Percentiles rank a stretch among this genome's conserved stretches.
phyloP scores from a whole-genome alignment of 75 land plant species.

The Selaginella moellendorffii region DNA sequence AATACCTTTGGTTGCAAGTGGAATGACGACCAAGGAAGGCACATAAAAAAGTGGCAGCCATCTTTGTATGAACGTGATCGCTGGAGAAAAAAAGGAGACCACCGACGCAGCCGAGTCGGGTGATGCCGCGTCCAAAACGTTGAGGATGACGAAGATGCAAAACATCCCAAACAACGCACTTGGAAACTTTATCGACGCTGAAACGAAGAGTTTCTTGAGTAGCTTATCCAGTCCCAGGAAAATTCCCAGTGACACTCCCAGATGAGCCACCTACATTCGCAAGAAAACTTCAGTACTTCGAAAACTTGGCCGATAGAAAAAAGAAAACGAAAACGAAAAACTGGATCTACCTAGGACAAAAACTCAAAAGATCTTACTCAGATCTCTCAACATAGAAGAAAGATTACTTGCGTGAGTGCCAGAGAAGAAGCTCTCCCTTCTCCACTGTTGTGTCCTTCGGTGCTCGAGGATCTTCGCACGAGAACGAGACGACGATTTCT shows the following conservation, averaged over 20 bases:
- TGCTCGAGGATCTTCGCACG: no score
- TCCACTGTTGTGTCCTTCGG: no score
- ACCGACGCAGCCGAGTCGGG: slow-evolving; percentile 39
- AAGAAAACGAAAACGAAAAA: no score
- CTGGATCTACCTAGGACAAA: no score
- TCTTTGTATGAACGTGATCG: slow-evolving; percentile 74
- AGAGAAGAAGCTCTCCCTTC: no score
- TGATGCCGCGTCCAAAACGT: slow-evolving; percentile 31
- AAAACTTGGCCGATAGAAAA: no score
- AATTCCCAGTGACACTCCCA: slow-evolving; percentile 46
- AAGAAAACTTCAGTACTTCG: no score
- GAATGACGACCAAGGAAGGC: slow-evolving; percentile 86
- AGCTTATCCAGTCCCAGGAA: slow-evolving; percentile 65
- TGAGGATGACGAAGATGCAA: slow-evolving; percentile 53
- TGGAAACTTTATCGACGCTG: slow-evolving; percentile 72
- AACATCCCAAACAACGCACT: slow-evolving; percentile 98
- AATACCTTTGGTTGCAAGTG: slow-evolving; percentile 76
- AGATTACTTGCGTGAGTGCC: no score
- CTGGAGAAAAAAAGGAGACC: slow-evolving; percentile 72
- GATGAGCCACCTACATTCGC: no score
- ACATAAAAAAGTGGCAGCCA: slow-evolving; percentile 97
- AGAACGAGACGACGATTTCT: no score
- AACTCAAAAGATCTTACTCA: no score
- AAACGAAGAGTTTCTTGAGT: slow-evolving; percentile 46
- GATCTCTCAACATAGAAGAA: no score